Conservation (phyloP, 2,329 filamentous ascomycete genomes). For the Polytolypa hystricis region DNA sequence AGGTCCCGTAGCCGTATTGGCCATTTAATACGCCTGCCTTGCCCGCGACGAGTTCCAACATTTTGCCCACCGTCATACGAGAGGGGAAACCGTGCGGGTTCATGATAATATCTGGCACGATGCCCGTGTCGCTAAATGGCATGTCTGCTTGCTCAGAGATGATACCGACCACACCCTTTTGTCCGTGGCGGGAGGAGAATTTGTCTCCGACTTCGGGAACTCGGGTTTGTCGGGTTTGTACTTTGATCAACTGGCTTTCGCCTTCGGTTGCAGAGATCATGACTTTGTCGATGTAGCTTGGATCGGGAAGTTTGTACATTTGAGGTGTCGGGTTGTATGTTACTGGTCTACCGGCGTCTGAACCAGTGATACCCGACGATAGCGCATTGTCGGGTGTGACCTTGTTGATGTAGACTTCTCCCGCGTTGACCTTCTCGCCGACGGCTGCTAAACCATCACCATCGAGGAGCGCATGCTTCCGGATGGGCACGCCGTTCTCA, state of each 20-base stretch:
- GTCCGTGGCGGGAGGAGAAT: conserved; percentile 94
- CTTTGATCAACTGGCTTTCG: conserved; percentile 79
- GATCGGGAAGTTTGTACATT: conserved; percentile 74
- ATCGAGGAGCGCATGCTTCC: conserved; percentile 64
- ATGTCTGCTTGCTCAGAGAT: conserved; percentile 95
- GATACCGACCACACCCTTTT: conserved; percentile 95
- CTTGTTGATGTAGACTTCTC: conserved; percentile 86
- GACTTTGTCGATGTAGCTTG: conserved; percentile 88
- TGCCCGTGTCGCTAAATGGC: conserved; percentile 82
- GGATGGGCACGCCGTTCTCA: conserved; percentile 49
- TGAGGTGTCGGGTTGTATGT: conserved; percentile 31
- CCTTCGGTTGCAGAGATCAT: conserved; percentile 84
- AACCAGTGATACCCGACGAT: conserved; percentile 51
- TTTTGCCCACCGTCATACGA: conserved; percentile 97
- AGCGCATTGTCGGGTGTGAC: conserved; percentile 69
- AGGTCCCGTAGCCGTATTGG: conserved; percentile 79
- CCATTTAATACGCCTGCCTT: conserved; percentile 85
- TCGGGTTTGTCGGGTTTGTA: conserved; percentile 91
- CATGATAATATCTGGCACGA: conserved; percentile 99
- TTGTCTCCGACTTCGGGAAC: conserved; percentile 95
- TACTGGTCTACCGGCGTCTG: conserved; percentile 44
- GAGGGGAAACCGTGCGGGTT: conserved; percentile 99
- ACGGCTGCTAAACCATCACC: conserved; percentile 82
- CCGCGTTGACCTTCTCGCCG: conserved; percentile 63
- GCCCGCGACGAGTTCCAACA: conserved; percentile 86